Evolutionary conservation across 306 rosid genomes (phyloP), one percentile per base, ranked within the genome.

Genomic region (Alnus glutinosa): DNA sequence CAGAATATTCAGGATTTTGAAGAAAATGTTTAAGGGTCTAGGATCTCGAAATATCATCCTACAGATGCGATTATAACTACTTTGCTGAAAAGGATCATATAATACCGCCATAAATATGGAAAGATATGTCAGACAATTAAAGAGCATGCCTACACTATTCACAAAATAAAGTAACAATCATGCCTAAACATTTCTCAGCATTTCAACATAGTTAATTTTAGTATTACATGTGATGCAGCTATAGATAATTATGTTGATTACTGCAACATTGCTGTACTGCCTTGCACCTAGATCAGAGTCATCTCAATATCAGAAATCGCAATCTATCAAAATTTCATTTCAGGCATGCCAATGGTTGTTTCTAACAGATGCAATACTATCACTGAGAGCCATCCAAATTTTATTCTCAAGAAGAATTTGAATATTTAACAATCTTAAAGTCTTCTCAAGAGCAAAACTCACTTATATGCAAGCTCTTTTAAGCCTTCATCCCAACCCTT

Each of bases 391-490:
- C 77, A 64, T 70, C 57, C 30, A 13, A 77, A 8, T 68, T 78
- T 46, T 36, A 16, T 3, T 63, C 70, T 59, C 51, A 69, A 55
- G 76, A 81, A 79, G 73, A 50, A 52, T 67, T 59, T 62, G 68
- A 62, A 11, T 32, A 32, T 62, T 62, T 32, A 42, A 70, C 47
- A 59, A 23, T 46, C 57, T 70, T 57, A 37, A 39, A 79, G 77
- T 79, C 18, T 75, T 82, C 63, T 57, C 47, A 61, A 67, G 71
- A 63, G 36, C 16, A 51, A 73, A 71, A 77, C 97, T 85, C 75
- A 95, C 98, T 84, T 95, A 82, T 91, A 90, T 52, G 92, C 97
- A 69, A 95, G 86, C 84, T 95, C 94, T 86, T 88, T 95, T 81
- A 95, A 77, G 71, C 84, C 91, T 72, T 89, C 97, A 80, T 87